A percentile compares a stretch with the other conserved stretches of the same genome.
phyloP scores from a whole-genome alignment of 2,329 filamentous ascomycete genomes.

The Paecilomyces formosus region DNA sequence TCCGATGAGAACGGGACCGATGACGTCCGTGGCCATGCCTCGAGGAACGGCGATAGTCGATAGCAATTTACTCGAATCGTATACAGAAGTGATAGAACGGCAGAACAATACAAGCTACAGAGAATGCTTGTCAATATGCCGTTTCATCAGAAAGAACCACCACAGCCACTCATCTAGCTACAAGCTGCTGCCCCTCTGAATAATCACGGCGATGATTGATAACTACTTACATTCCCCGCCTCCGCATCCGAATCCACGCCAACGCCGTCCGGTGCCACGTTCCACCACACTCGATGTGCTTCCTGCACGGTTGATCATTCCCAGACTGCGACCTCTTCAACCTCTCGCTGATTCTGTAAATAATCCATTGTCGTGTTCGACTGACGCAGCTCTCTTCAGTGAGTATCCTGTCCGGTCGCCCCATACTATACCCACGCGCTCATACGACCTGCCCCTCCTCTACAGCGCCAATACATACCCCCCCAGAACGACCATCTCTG shows the following conservation, averaged over 20 bases:
- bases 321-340: not conserved
- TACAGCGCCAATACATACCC: not conserved
- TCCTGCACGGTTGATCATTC: not conserved
- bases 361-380: not conserved
- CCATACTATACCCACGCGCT: not conserved
- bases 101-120: not conserved
- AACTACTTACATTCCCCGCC: not conserved
- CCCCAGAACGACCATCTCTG: not conserved
- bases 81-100: not conserved
- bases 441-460: not conserved
- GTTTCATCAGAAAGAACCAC: not conserved
- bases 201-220: not conserved
- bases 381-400: not conserved
- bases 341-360: not conserved
- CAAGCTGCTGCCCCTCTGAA: not conserved
- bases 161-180: not conserved
- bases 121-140: not conserved
- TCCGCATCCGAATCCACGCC: not conserved
- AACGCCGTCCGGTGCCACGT: not conserved
- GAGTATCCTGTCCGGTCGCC: not conserved
- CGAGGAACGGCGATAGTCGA: too few species aligned
- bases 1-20: not conserved
- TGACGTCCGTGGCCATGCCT: not conserved
- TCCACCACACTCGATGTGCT: not conserved
- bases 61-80: not conserved